Percentiles rank a stretch among this genome's conserved stretches.
Evolutionary conservation across 2,329 filamentous ascomycete species (phyloP).

Genomic region (Ophiostoma pallidulum): DNA sequence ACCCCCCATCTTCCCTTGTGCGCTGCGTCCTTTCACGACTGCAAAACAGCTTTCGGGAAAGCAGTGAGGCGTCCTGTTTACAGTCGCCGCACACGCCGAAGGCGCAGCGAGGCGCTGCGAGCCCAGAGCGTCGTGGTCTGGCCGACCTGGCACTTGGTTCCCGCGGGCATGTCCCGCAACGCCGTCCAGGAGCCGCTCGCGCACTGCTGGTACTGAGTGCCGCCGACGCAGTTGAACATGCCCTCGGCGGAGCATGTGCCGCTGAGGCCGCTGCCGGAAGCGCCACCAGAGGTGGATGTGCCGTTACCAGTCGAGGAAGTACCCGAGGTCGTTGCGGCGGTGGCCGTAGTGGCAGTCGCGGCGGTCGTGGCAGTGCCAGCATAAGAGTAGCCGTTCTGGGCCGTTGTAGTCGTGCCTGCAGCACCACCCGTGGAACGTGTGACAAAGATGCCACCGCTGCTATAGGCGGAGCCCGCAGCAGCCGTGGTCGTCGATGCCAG

Average conservation of each 20-base stretch:
- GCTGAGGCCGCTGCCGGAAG: slow-evolving; percentile 21
- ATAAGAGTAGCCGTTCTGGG: no score
- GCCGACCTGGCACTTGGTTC: slow-evolving; percentile 37
- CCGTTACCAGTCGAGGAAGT: neutral
- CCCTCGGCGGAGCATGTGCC: slow-evolving; percentile 38
- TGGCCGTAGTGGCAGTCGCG: neutral
- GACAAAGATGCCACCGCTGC: slow-evolving; percentile 30
- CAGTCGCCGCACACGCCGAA: slow-evolving; percentile 8
- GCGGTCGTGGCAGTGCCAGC: neutral
- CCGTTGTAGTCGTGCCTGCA: neutral
- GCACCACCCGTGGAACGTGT: slow-evolving; percentile 25
- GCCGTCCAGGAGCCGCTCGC: slow-evolving; percentile 38
- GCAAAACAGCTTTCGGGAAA: no score
- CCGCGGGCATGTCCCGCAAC: slow-evolving; percentile 32
- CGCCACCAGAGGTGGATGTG: slow-evolving; percentile 26
- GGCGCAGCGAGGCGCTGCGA: slow-evolving; percentile 2
- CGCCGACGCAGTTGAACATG: slow-evolving; percentile 40
- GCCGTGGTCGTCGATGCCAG: no score
- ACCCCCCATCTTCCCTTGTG: no score
- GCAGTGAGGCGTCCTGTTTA: no score
- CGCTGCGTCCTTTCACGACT: no score
- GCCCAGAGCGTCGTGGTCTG: slow-evolving; percentile 19
- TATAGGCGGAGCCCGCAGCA: neutral
- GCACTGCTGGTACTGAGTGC: slow-evolving; percentile 40
- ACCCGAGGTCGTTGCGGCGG: neutral